Conservation (phyloP, 2,329 filamentous ascomycete species). For the Penicillium frequentans region DNA sequence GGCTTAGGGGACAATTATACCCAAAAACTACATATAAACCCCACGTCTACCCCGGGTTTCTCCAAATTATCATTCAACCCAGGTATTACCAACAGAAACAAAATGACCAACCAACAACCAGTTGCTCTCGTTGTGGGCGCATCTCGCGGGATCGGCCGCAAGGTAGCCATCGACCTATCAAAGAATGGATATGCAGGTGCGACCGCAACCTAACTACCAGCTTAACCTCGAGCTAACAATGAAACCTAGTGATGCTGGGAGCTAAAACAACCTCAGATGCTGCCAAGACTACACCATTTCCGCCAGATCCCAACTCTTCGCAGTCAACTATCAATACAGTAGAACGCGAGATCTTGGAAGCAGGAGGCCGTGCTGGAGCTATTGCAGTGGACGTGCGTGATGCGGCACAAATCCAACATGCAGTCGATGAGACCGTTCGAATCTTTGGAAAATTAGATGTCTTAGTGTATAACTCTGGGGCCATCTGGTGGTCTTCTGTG, state of each 20-base stretch:
- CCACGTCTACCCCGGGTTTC: neutral
- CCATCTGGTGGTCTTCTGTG: conserved; percentile 80
- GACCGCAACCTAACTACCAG: conserved; percentile 1
- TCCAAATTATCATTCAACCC: neutral
- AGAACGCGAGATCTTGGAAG: conserved; percentile 67
- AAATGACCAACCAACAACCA: conserved; percentile 21
- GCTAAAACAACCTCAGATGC: conserved; percentile 73
- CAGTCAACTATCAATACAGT: conserved; percentile 80
- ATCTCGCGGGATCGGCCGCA: conserved; percentile 76
- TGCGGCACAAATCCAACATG: conserved; percentile 58
- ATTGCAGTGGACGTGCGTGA: conserved; percentile 70
- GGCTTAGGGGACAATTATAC: neutral
- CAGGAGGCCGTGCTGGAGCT: conserved; percentile 64
- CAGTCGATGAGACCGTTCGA: conserved; percentile 61
- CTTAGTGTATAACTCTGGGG: conserved; percentile 79
- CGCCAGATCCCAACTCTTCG: conserved; percentile 73
- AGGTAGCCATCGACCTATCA: conserved; percentile 76
- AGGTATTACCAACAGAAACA: neutral
- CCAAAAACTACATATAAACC: neutral
- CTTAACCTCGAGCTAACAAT: conserved; percentile 1
- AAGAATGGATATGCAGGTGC: conserved; percentile 68
- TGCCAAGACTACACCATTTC: conserved; percentile 58
- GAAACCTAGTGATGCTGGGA: conserved; percentile 66
- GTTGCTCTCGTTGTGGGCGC: conserved; percentile 74
- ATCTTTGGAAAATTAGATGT: conserved; percentile 68